These are phyloP conservation scores for Serendipita sp. DNA, from an alignment of 768 basidiomycete genomes.

Conservation along the genomic window DNA sequence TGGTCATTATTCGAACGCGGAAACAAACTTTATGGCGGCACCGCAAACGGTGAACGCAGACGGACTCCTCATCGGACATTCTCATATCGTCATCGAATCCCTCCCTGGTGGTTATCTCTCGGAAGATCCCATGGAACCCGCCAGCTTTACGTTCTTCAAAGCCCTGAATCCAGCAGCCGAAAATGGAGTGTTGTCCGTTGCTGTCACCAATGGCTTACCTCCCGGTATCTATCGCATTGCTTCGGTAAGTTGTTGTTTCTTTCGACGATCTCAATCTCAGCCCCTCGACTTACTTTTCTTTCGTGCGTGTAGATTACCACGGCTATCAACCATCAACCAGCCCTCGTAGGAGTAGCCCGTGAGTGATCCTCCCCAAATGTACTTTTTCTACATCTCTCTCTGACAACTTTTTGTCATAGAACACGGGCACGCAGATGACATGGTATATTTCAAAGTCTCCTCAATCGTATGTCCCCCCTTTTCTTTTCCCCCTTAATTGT, in stretches of 20 bases:
- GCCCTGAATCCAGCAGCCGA: slow-evolving; percentile 11
- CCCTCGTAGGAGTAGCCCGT: slow-evolving; percentile 37
- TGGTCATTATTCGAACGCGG: slow-evolving; percentile 41
- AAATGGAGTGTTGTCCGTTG: slow-evolving; percentile 22
- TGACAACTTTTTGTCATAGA: slow-evolving; percentile 13
- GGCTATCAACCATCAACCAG: slow-evolving; percentile 43
- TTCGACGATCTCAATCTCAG: too few relatives aligned
- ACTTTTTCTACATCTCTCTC: background rate
- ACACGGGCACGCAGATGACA: slow-evolving; percentile 45
- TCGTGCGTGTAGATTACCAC: slow-evolving; percentile 25
- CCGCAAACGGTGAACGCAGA: slow-evolving; percentile 36
- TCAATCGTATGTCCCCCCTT: background rate
- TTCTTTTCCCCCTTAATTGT: too few relatives aligned
- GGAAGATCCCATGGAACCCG: slow-evolving; percentile 31
- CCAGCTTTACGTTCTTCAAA: slow-evolving; percentile 41
- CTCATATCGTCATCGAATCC: slow-evolving; percentile 40
- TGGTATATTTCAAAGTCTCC: slow-evolving; percentile 24
- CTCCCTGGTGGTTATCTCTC: slow-evolving; percentile 26
- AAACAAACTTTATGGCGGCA: slow-evolving; percentile 37
- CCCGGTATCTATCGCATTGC: slow-evolving; percentile 42
- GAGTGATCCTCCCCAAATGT: background rate
- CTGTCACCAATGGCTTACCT: slow-evolving; percentile 38
- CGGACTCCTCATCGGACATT: slow-evolving; percentile 40
- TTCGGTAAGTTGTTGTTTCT: slow-evolving; percentile 18
- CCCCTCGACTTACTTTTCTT: too few relatives aligned